phyloP scores from a whole-genome alignment of 2,329 filamentous ascomycete species.

The Hypoxylon sp. region DNA sequence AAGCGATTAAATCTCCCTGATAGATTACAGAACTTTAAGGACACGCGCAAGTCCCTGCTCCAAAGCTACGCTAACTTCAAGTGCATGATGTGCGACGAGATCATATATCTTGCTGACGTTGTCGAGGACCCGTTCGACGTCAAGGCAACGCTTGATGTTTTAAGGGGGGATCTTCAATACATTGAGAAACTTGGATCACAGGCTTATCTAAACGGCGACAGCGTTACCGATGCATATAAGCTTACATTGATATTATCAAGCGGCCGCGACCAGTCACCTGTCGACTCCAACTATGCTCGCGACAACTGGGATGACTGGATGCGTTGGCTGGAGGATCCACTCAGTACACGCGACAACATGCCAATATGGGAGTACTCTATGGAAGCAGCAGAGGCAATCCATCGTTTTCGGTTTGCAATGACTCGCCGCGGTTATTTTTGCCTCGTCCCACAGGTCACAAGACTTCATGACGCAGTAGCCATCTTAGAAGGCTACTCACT shows the following conservation, averaged over 20 bases:
- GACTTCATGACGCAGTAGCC: conserved; percentile 39
- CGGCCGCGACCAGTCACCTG: conserved; percentile 11
- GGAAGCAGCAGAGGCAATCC: conserved; percentile 29
- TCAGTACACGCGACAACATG: neutral
- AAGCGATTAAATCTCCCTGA: conserved; percentile 27
- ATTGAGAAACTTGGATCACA: conserved; percentile 17
- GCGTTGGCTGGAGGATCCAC: conserved; percentile 15
- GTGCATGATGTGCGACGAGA: conserved; percentile 49
- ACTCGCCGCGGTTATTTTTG: conserved; percentile 48
- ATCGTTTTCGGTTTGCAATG: conserved; percentile 45
- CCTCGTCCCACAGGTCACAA: conserved; percentile 38
- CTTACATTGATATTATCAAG: conserved; percentile 28
- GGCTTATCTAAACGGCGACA: conserved; percentile 30
- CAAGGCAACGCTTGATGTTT: conserved; percentile 8
- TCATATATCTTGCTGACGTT: conserved; percentile 41
- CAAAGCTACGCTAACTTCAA: conserved; percentile 46
- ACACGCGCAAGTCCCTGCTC: conserved; percentile 39
- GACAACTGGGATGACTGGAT: conserved; percentile 35
- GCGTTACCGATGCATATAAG: conserved; percentile 29
- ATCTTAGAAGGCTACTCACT: conserved; percentile 43
- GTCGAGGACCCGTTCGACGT: conserved; percentile 29
- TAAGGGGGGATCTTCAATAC: conserved; percentile 23
- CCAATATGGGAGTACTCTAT: conserved; percentile 26
- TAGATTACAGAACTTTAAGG: conserved; percentile 37
- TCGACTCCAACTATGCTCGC: conserved; percentile 18